Percentiles rank a stretch among this genome's conserved stretches.
phyloP scores from a whole-genome alignment of 2,329 filamentous ascomycete genomes.

The Cryphonectria japonica region DNA sequence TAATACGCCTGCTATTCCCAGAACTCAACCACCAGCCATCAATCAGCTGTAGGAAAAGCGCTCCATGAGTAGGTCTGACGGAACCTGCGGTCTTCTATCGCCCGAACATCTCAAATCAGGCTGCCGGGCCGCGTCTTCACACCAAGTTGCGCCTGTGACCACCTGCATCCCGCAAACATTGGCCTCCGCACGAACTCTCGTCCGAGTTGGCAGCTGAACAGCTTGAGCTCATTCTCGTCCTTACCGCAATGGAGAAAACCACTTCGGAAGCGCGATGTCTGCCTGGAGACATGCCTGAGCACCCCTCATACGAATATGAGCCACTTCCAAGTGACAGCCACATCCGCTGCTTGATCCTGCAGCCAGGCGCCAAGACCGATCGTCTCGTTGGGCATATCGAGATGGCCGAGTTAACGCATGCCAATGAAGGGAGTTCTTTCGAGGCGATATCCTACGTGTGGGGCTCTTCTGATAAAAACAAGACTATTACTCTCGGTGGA shows the following conservation, averaged over 20 bases:
- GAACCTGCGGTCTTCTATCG: background rate
- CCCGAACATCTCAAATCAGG: background rate
- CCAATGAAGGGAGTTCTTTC: background rate
- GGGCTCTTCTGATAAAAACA: background rate
- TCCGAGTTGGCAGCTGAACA: background rate
- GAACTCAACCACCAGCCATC: too few relatives aligned
- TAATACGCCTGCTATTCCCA: too few relatives aligned
- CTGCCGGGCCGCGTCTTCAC: background rate
- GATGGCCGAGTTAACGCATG: background rate
- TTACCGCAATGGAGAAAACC: background rate
- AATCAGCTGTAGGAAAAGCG: too few relatives aligned
- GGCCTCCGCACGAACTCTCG: background rate
- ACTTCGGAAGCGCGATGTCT: background rate
- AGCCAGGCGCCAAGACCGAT: background rate
- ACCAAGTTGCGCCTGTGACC: background rate
- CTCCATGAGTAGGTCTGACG: too few relatives aligned
- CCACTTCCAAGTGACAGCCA: background rate
- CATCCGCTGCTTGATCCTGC: constrained; percentile 3
- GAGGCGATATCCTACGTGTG: background rate
- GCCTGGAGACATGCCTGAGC: too few relatives aligned
- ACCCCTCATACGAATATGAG: background rate
- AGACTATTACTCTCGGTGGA: constrained; percentile 1
- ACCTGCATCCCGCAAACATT: background rate
- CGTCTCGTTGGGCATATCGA: background rate
- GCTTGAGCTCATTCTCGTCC: background rate